Conservation (phyloP, 352 stramenopile species). For the Aphanomyces stellatus region DNA sequence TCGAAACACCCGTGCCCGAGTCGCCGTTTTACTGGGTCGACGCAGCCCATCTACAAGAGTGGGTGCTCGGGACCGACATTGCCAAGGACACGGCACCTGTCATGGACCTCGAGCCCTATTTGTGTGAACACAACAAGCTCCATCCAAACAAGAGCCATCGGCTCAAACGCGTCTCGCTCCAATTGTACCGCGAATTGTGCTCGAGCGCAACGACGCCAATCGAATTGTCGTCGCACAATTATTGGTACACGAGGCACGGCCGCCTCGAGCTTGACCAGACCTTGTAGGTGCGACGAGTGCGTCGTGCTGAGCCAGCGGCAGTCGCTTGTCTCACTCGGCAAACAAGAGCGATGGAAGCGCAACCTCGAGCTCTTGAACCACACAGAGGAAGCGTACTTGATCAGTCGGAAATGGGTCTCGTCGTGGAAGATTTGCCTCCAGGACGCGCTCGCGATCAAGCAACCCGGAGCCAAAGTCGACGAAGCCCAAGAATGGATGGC, state of each 20-base stretch:
- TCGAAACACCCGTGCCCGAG: conserved; percentile 23
- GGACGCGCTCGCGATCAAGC: conserved; percentile 6
- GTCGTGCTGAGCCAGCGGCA: not conserved
- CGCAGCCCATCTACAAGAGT: not conserved
- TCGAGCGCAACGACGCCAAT: not conserved
- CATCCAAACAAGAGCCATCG: not conserved
- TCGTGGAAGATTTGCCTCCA: conserved; percentile 3
- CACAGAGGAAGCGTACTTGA: conserved; percentile 11
- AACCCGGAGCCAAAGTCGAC: conserved; percentile 21
- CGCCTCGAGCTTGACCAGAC: no score
- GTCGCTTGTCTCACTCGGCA: not conserved
- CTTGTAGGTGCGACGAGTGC: conserved; percentile 18
- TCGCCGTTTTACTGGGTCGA: conserved; percentile 6
- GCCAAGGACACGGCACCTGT: not conserved
- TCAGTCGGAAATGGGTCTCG: conserved; percentile 20
- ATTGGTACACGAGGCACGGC: no score
- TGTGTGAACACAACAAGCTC: conserved; percentile 1
- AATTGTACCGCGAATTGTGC: not conserved
- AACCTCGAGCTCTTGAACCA: not conserved
- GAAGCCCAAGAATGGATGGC: conserved; percentile 25
- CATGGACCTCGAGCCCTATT: not conserved
- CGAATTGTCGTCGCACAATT: not conserved
- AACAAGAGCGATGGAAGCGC: not conserved
- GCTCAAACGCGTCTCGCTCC: conserved; percentile 10
- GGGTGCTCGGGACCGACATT: conserved; percentile 7